Evolutionary conservation across 306 rosid species (phyloP), one percentile per base, ranked within the genome.

Genomic region (Begonia masoniana): DNA sequence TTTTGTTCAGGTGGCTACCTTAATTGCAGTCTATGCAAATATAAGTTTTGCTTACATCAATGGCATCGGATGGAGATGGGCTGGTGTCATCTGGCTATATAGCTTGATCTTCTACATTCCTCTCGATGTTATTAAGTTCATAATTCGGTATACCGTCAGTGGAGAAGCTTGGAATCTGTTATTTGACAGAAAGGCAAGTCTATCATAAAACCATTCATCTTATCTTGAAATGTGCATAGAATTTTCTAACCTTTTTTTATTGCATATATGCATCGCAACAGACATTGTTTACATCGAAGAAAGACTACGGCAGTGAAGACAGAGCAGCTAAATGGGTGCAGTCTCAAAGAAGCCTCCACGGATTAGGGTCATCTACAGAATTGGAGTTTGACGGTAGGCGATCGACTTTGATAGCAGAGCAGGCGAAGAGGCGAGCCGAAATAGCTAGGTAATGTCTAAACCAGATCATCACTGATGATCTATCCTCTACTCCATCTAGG

Each of bases 61-160:
- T 4, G 93, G 95, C 52, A 82, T 86, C 65, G 95, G 93, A 80
- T 86, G 95, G 95, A 68, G 74, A 71, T 86, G 95, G 95, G 88
- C 93, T 43, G 95, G 93, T 47, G 59, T 86, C 36, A 82, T 86
- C 73, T 86, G 95, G 95, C 23, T 86, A 54, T 86, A 80, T 54
- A 86, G 93, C 56, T 57, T 86, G 64, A 49, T 82, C 55, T 82
- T 86, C 82, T 86, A 86, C 62, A 47, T 82, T 41, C 95, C 95
- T 0, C 63, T 86, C 72, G 93, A 86, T 66, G 63, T 86, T 41
- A 82, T 86, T 62, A 86, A 86, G 75, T 86, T 86, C 73, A 50
- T 52, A 47, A 78, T 82, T 67, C 82, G 88, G 26, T 86, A 86
- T 63, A 78, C 58, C 21, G 67, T 86, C 80, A 86, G 78, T 50